A percentile compares a stretch with the other conserved stretches of the same genome.
phyloP scores from a whole-genome alignment of 2,329 filamentous ascomycete species.

The Leptographium wingfieldii region DNA sequence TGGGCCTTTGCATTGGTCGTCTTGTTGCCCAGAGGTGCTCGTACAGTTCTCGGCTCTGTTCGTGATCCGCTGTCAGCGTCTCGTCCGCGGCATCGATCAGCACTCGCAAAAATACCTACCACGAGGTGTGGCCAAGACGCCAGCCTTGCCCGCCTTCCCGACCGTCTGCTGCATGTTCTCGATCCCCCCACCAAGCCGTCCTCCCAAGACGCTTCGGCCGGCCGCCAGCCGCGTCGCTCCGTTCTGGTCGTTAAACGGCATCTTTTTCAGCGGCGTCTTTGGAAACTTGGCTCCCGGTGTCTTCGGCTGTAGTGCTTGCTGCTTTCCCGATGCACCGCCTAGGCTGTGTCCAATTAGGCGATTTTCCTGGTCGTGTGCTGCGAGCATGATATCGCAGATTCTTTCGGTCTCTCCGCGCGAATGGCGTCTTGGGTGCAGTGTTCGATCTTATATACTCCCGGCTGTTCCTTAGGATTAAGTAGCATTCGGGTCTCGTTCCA shows the following conservation, averaged over 20 bases:
- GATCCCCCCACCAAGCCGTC: constrained; percentile 35
- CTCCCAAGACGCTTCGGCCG: constrained; percentile 46
- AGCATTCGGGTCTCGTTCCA: neutral
- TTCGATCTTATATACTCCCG: neutral
- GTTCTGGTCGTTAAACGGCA: constrained; percentile 78
- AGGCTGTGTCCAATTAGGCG: constrained; percentile 63
- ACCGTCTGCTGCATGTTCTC: constrained; percentile 38
- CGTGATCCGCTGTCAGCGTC: neutral
- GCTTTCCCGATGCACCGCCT: constrained; percentile 54
- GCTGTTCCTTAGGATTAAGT: neutral
- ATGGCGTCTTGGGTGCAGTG: neutral
- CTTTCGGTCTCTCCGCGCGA: neutral
- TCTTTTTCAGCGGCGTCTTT: constrained; percentile 72
- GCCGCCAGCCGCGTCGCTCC: constrained; percentile 32
- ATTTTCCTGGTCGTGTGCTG: constrained; percentile 80
- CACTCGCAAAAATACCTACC: constrained; percentile 39
- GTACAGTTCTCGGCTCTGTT: constrained; percentile 45
- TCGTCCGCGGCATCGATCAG: neutral
- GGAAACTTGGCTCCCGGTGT: constrained; percentile 65
- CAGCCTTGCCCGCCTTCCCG: constrained; percentile 39
- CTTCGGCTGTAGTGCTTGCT: constrained; percentile 57
- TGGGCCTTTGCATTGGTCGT: constrained; percentile 78
- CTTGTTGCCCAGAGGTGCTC: constrained; percentile 83
- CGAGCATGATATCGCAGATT: constrained; percentile 46
- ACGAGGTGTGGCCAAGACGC: constrained; percentile 61